Evolutionary conservation across 2,329 filamentous ascomycete genomes (phyloP), one percentile per base, ranked within the genome.

Genomic region (Microcyclosporella mali): DNA sequence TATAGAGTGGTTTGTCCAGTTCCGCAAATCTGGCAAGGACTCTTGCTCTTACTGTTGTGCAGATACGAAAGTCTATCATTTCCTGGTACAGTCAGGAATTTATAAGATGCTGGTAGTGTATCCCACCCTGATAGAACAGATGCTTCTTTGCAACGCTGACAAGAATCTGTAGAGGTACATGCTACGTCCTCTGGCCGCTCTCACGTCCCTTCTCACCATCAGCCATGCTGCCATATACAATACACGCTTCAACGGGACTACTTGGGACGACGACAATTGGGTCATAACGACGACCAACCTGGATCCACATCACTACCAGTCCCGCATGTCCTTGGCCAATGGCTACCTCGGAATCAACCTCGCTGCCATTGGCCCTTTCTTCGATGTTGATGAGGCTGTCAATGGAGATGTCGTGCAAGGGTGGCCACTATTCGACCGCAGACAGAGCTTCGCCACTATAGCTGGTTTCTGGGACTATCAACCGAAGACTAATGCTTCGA

Each of bases 401-500:
- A 72, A 79, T 46, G 69, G 72, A 28, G 75, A 78, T 45, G 79
- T 74, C 51, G 63, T 64, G 34, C 59, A 63, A 42, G 82, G 80
- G 8, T 86, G 82, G 82, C 82, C 82, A 11, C 66, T 85, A 2
- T 82, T 77, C 61, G 73, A 76, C 45, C 66, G 72, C 16, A 70
- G 82, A 27, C 78, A 84, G 53, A 75, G 77, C 0, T 85, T 85
- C 57, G 78, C 78, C 2, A 84, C 81, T 0, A 74, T 86, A 19
- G 74, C 78, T 3, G 82, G 82, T 1, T 85, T 85, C 56, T 85
- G 74, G 59, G 73, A 84, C 48, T 68, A 68, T 2, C 78, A 84
- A 56, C 69, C 71, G 2, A 72, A 69, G 21, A 77, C 73, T 0
- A 79, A 77, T 33, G 72, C 73, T 1, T 74, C 75, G 6, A 85